A percentile compares a stretch with the other conserved stretches of the same genome.
Evolutionary conservation across 495 filamentous ascomycete species (phyloP).

Genomic region (Aspergillus sclerotioniger): DNA sequence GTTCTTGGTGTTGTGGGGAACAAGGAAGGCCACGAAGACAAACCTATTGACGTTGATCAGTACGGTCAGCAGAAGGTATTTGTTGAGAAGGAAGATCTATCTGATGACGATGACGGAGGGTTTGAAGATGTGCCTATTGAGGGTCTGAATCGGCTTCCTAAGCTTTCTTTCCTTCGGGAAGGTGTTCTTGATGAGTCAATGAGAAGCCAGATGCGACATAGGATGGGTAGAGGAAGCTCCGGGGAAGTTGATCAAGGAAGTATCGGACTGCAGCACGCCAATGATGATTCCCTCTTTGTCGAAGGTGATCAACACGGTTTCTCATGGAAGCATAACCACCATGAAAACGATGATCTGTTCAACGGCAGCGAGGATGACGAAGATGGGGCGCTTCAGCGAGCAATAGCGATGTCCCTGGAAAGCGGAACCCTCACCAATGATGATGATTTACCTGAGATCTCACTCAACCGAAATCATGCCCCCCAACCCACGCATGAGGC

Average conservation of each 20-base stretch:
- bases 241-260: constrained; percentile 32
- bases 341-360: constrained; percentile 41
- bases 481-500: constrained; percentile 14
- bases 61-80: constrained; percentile 50
- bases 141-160: constrained; percentile 86
- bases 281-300: constrained; percentile 68
- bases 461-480: constrained; percentile 25
- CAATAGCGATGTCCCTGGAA: constrained; percentile 79
- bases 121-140: constrained; percentile 98
- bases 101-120: constrained; percentile 59
- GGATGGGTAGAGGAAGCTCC: constrained; percentile 17
- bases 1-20: constrained; percentile 89
- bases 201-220: constrained; percentile 31
- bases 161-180: constrained; percentile 42
- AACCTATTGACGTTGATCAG: constrained; percentile 87
- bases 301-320: constrained; percentile 32
- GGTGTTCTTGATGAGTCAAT: constrained; percentile 42
- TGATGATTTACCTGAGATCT: constrained; percentile 35
- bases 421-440: constrained; percentile 17
- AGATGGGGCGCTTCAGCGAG: constrained; percentile 74
- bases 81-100: constrained; percentile 50
- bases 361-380: constrained; percentile 49
- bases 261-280: constrained; percentile 24
- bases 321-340: constrained; percentile 26
- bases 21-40: constrained; percentile 70